phyloP scores from a whole-genome alignment of 371 early-diverging fungal species.

The Syncephalastrum racemosum region DNA sequence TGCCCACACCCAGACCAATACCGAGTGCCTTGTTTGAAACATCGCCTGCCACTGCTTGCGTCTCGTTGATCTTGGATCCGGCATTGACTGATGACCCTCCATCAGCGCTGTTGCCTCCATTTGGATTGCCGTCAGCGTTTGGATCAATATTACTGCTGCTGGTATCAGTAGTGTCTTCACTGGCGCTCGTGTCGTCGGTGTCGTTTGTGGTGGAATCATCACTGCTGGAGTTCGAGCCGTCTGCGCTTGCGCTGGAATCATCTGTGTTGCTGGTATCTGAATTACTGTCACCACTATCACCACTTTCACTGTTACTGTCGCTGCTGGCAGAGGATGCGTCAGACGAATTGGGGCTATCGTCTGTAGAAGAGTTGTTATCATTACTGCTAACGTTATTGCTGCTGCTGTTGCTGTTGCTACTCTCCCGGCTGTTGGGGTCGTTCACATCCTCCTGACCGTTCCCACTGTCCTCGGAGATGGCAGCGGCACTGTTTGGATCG shows the following conservation, averaged over 20 bases:
- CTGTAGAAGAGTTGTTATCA: slow-evolving; percentile 1
- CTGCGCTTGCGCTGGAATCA: too few relatives aligned
- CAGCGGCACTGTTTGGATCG: slow-evolving; percentile 11
- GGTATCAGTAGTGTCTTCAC: neutral
- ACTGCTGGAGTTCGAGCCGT: neutral
- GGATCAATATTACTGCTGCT: slow-evolving; percentile 11
- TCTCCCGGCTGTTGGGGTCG: too few relatives aligned
- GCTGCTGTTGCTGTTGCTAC: neutral
- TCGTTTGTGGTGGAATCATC: neutral
- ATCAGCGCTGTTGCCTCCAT: slow-evolving; percentile 3
- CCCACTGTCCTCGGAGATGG: neutral
- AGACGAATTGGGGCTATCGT: neutral
- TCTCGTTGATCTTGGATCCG: slow-evolving; percentile 12
- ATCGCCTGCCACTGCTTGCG: slow-evolving; percentile 22
- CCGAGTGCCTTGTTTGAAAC: slow-evolving; percentile 36
- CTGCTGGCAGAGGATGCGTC: neutral
- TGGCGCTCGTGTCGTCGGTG: neutral
- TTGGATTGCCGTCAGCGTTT: neutral
- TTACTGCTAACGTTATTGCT: neutral
- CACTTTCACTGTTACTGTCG: too few relatives aligned
- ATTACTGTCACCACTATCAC: slow-evolving; percentile 3
- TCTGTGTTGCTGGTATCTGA: too few relatives aligned
- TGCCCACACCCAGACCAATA: slow-evolving; percentile 44
- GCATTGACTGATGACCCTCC: neutral
- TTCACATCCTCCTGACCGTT: too few relatives aligned